These are phyloP conservation scores for Epichloe scottii DNA, from an alignment of 2,329 filamentous ascomycete genomes.

Conservation along the genomic window DNA sequence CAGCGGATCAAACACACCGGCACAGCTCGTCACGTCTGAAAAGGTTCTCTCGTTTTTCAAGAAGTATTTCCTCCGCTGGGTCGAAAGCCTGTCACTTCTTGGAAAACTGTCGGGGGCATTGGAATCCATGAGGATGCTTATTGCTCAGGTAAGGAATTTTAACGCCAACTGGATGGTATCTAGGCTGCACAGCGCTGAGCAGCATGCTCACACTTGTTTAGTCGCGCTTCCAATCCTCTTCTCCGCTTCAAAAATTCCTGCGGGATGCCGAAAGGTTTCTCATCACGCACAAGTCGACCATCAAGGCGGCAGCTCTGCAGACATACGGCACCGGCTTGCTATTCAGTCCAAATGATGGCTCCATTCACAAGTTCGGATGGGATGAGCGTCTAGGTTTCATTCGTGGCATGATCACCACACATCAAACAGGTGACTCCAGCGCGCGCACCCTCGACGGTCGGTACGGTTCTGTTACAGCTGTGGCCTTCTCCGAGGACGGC, in stretches of 20 bases:
- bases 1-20: not conserved
- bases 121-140: slow-evolving; percentile 3
- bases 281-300: slow-evolving; percentile 11
- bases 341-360: slow-evolving; percentile 18
- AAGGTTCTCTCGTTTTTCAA: slow-evolving; percentile 9
- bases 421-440: slow-evolving; percentile 6
- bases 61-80: slow-evolving; percentile 9
- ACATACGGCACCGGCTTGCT: slow-evolving; percentile 20
- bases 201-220: not conserved
- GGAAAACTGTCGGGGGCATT: slow-evolving; percentile 6
- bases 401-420: slow-evolving; percentile 5
- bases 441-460: slow-evolving; percentile 6
- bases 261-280: slow-evolving; percentile 13
- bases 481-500: slow-evolving; percentile 8
- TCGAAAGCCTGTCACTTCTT: slow-evolving; percentile 9
- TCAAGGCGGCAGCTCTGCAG: slow-evolving; percentile 19
- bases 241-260: slow-evolving; percentile 17
- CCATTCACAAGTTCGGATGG: slow-evolving; percentile 9
- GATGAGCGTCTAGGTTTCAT: slow-evolving; percentile 11
- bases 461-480: slow-evolving; percentile 6
- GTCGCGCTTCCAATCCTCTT: not conserved
- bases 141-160: slow-evolving; percentile 1
- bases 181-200: not conserved
- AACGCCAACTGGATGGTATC: not conserved
- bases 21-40: slow-evolving; percentile 11